Conservation (phyloP, 2,329 filamentous ascomycete genomes). For the Diaporthe amygdali region DNA sequence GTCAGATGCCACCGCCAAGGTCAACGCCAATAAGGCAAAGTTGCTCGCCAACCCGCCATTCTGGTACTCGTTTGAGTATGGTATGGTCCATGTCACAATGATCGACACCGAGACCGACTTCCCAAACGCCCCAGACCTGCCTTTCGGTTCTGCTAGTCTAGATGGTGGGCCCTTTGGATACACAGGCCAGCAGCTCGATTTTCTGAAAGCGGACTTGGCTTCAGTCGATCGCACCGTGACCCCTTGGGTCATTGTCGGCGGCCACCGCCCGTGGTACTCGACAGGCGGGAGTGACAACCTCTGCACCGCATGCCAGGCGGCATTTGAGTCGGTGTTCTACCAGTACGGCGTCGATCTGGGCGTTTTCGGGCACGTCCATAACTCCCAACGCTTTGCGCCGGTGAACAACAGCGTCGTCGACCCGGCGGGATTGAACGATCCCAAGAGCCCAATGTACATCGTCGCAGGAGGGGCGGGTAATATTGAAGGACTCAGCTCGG, state of each 20-base stretch:
- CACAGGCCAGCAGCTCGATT: conserved; percentile 55
- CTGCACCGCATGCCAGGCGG: conserved; percentile 53
- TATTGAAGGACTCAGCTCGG: conserved; percentile 53
- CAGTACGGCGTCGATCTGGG: conserved; percentile 62
- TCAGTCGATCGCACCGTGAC: conserved; percentile 61
- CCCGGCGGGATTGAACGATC: conserved; percentile 42
- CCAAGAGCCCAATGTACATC: conserved; percentile 56
- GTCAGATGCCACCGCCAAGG: conserved; percentile 42
- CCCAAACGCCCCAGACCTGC: conserved; percentile 50
- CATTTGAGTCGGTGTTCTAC: conserved; percentile 60
- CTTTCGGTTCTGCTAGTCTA: conserved; percentile 45
- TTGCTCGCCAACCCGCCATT: conserved; percentile 56
- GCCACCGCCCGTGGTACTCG: conserved; percentile 54
- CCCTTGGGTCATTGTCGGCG: conserved; percentile 54
- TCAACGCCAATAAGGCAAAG: conserved; percentile 50
- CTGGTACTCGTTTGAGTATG: conserved; percentile 67
- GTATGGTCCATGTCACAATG: conserved; percentile 60
- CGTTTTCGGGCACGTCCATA: conserved; percentile 64
- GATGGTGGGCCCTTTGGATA: conserved; percentile 56
- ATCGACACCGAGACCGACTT: conserved; percentile 65
- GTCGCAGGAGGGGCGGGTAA: conserved; percentile 61
- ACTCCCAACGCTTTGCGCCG: conserved; percentile 58
- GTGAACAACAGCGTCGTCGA: conserved; percentile 42
- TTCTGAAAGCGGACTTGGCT: conserved; percentile 59
- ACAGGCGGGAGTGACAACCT: conserved; percentile 33